Evolutionary conservation across 345 rosid species (phyloP).

Genomic region (Gossypium stocksii): DNA sequence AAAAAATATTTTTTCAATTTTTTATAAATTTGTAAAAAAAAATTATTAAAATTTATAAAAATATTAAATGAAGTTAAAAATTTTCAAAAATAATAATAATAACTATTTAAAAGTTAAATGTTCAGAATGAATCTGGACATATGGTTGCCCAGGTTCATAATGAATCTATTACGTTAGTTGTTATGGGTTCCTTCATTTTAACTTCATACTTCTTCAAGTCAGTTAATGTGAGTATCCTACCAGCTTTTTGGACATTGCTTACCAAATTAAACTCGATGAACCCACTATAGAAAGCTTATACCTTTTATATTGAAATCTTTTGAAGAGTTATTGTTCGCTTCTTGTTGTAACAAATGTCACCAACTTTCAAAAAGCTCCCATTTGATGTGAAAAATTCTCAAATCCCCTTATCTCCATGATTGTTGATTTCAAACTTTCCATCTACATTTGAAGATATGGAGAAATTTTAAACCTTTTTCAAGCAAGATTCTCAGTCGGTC

Average conservation of each 20-base stretch:
- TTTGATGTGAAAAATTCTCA: conserved; percentile 30
- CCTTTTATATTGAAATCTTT: conserved; percentile 30
- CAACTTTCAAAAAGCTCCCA: conserved; percentile 32
- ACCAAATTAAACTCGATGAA: conserved; percentile 36
- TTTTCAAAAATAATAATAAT: too few relatives aligned
- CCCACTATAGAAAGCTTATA: conserved; percentile 49
- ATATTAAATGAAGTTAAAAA: too few relatives aligned
- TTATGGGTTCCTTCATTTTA: conserved; percentile 34
- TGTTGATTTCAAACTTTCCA: conserved; percentile 24
- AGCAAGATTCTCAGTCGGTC: conserved; percentile 45
- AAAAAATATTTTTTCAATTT: too few relatives aligned
- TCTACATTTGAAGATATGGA: conserved; percentile 46
- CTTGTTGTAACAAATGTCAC: conserved; percentile 35
- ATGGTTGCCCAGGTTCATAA: too few relatives aligned
- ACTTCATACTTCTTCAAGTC: conserved; percentile 47
- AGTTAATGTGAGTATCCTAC: conserved; percentile 50
- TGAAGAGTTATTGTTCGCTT: conserved; percentile 36
- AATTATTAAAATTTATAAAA: too few relatives aligned
- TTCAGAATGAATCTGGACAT: too few relatives aligned
- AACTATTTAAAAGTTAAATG: too few relatives aligned
- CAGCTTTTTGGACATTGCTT: conserved; percentile 34
- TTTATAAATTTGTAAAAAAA: too few relatives aligned
- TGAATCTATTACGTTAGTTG: conserved; percentile 18
- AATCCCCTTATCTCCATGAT: conserved; percentile 52
- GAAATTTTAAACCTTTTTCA: conserved; percentile 44